Conservation (phyloP, 208 protist genomes). For the Crithidia fasciculata region DNA sequence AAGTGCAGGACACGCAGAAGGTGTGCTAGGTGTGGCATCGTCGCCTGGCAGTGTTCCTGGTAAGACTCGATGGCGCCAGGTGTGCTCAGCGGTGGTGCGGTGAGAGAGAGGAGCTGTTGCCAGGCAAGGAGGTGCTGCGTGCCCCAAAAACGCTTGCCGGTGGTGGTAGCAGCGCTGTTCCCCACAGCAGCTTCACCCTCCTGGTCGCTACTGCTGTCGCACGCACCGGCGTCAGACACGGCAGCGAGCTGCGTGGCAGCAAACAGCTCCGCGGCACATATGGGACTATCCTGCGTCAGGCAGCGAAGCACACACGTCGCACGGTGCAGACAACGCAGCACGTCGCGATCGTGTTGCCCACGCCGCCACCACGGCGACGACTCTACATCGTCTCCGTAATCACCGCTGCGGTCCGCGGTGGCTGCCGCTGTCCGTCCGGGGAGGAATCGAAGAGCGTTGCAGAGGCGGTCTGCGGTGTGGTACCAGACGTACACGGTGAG, state of each 20-base stretch:
- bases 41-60: slow-evolving; percentile 11
- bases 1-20: slow-evolving; percentile 29
- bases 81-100: slow-evolving; percentile 24
- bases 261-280: slow-evolving; percentile 24
- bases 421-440: not conserved
- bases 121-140: slow-evolving; percentile 9
- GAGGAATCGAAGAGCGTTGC: slow-evolving; percentile 19
- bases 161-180: no score
- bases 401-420: not conserved
- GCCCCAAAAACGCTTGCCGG: not conserved
- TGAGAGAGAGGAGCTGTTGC: slow-evolving; percentile 24
- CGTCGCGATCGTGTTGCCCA: not conserved
- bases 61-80: slow-evolving; percentile 4
- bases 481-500: slow-evolving; percentile 38
- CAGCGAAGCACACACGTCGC: slow-evolving; percentile 31
- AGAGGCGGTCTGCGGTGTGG: slow-evolving; percentile 24
- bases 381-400: not conserved
- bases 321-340: slow-evolving; percentile 23
- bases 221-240: not conserved
- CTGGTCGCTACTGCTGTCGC: not conserved
- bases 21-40: not conserved
- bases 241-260: slow-evolving; percentile 29
- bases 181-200: no score
- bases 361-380: slow-evolving; percentile 11
- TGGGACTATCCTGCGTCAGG: slow-evolving; percentile 17